Evolutionary conservation across 495 filamentous ascomycete species (phyloP).

Genomic region (Podospora pseudopauciseta): DNA sequence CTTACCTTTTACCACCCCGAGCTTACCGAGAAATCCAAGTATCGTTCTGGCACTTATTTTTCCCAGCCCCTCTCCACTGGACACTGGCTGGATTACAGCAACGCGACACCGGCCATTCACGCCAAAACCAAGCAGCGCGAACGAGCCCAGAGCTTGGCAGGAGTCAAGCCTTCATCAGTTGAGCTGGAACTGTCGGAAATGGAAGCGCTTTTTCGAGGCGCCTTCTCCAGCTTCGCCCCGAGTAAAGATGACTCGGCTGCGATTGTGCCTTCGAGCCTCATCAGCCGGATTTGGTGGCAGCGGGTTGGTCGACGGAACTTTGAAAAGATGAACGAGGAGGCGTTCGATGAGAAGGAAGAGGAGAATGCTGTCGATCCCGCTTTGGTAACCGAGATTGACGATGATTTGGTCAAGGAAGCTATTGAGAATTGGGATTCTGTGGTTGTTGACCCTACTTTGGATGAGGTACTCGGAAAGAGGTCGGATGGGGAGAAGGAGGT

Average conservation of each 20-base stretch:
- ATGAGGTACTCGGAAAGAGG: slow-evolving; percentile 49
- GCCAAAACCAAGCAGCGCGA: slow-evolving; percentile 67
- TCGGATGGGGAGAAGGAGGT: slow-evolving; percentile 57
- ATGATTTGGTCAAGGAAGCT: slow-evolving; percentile 44
- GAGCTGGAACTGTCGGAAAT: slow-evolving; percentile 60
- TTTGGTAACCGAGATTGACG: slow-evolving; percentile 39
- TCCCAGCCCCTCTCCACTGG: slow-evolving; percentile 56
- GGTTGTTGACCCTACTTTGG: slow-evolving; percentile 50
- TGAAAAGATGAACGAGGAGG: slow-evolving; percentile 44
- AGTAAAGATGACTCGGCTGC: slow-evolving; percentile 74
- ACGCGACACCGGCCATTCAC: slow-evolving; percentile 54
- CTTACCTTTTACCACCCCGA: slow-evolving; percentile 62
- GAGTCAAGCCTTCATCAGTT: slow-evolving; percentile 50
- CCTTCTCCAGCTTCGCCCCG: slow-evolving; percentile 86
- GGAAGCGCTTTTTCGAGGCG: slow-evolving; percentile 72
- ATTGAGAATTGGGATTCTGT: slow-evolving; percentile 46
- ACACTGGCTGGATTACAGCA: slow-evolving; percentile 66
- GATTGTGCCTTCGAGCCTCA: slow-evolving; percentile 64
- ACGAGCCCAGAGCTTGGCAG: slow-evolving; percentile 65
- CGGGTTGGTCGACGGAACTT: slow-evolving; percentile 62
- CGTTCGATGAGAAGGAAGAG: slow-evolving; percentile 31
- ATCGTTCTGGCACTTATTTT: slow-evolving; percentile 52
- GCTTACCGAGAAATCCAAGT: slow-evolving; percentile 51
- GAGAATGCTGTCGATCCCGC: slow-evolving; percentile 17
- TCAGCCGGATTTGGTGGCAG: slow-evolving; percentile 84